Evolutionary conservation across 2,329 filamentous ascomycete species (phyloP), one percentile per base, ranked within the genome.

Genomic region (Periglandula ipomoeae): DNA sequence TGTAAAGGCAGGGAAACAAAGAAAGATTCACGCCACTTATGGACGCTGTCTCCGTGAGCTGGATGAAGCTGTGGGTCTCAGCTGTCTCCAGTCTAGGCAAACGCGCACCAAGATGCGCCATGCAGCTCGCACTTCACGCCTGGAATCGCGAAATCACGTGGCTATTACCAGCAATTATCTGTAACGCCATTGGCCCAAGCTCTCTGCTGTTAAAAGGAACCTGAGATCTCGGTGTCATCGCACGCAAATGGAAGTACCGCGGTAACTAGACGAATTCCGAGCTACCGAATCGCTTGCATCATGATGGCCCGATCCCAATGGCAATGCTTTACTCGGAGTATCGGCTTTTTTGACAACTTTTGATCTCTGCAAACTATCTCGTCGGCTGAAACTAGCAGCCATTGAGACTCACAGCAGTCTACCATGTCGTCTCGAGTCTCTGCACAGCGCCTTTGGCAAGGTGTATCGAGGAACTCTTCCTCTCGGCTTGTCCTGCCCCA

Each of bases 351-450:
- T 17, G 32, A 35, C 17, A 22, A 38, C 41, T 20, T 34, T 38
- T 42, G 7, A 23, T 23, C 17, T 23, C 20, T 38, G 2, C 30
- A 24, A 35, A 13, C 34, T 17, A 27, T 34, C n/a, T 7, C 44
- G 11, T 4, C 44, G 4, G 32, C 40, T 19, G 44, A 19, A 19
- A 20, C n/a, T 32, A 15, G 23, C 24, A 23, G 20, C 44, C 40
- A n/a, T 41, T 42, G 40, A 23, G 27, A 37, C 34, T 24, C 47
- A 37, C 40, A 8, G 17, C 22, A 23, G 15, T 23, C 37, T 41
- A 53, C 37, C 41, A 69, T 69, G 66, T 58, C 61, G 50, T 52
- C 61, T 39, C 61, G 60, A 53, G 53, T 56, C 51, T 61, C 63
- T 20, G 52, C 61, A 48, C 56, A 59, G 49, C 58, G 61, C 50